Evolutionary conservation across 2,329 filamentous ascomycete species (phyloP), one percentile per base, ranked within the genome.

Genomic region (Xylaria sp.): DNA sequence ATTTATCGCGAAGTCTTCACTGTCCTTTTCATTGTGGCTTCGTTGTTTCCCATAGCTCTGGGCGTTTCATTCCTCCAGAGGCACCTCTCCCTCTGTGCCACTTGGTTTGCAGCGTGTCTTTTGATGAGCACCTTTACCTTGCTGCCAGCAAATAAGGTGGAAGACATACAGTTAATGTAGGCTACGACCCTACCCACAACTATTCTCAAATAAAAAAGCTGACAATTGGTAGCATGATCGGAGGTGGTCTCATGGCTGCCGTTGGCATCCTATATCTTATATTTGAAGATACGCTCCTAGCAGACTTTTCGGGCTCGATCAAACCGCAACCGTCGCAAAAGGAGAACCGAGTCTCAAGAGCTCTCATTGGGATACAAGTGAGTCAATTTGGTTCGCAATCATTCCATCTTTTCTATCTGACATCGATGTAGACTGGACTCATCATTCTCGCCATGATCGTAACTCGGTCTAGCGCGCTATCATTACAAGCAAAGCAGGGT

Each of bases 111-210:
- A 44, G 92, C 92, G 4, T 97, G 94, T 79, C 73, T 90, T 1
- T 82, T 90, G 4, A 97, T 98, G 94, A 96, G 95, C 78, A 86
- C 88, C 2, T 99, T 99, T 77, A 99, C 96, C 0, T 81, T 98
- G 15, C 84, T 99, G 1, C 92, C 77, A 1, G 96, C 93, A 2
- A 90, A 92, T 80, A 99, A 98, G 80, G 83, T 89, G 0, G 97
- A 99, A 77, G 88, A 92, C 74, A 78, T 93, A 4, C 85, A 83
- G 6, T 71, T 77, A 13, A 79, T 77, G 77, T 78, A 72, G 48
- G 59, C 66, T 33, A 20, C 42, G 15, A 15, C 9, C 44, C 15
- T 31, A 48, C 2, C 17, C 58, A 10, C 4, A 11, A 10, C 13
- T 13, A n/a, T 46, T 28, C 6, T n/a, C 44, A 58, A 11, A 33